Evolutionary conservation across 306 rosid genomes (phyloP).

Genomic region (Prunus kanzakura): DNA sequence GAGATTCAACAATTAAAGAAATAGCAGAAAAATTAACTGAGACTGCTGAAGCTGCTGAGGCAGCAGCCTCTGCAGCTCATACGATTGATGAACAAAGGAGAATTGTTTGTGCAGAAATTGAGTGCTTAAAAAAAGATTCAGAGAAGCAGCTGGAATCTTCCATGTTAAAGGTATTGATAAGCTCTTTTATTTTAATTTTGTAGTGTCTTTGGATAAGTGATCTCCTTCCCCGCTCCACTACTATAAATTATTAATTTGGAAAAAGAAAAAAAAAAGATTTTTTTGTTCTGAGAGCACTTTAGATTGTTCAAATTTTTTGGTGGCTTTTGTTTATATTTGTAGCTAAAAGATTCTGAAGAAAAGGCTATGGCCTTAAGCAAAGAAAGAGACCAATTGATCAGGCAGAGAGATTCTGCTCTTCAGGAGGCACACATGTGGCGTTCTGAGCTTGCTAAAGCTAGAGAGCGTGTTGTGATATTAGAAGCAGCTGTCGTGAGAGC

Average conservation of each 20-base stretch:
- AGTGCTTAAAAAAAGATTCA: constrained; percentile 59
- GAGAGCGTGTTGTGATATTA: constrained; percentile 80
- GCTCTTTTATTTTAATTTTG: not conserved
- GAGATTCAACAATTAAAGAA: constrained; percentile 88
- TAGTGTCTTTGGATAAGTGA: not conserved
- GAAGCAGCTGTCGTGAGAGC: constrained; percentile 90
- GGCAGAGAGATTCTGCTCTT: constrained; percentile 77
- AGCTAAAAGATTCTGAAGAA: constrained; percentile 72
- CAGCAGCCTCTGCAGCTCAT: constrained; percentile 96
- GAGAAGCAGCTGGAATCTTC: constrained; percentile 57
- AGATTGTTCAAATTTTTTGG: constrained; percentile 6
- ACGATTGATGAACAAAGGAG: constrained; percentile 86
- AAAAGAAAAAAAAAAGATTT: not conserved
- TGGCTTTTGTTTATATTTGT: constrained; percentile 22
- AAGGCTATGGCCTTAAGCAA: constrained; percentile 45
- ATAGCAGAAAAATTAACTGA: constrained; percentile 91
- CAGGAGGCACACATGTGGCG: constrained; percentile 97
- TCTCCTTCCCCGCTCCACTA: not conserved
- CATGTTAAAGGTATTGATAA: constrained; percentile 50
- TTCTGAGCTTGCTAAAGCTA: constrained; percentile 90
- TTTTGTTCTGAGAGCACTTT: not conserved
- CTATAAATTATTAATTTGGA: not conserved
- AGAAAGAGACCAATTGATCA: constrained; percentile 74
- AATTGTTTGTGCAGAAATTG: constrained; percentile 73
- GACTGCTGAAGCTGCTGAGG: constrained; percentile 99